Conservation (phyloP, 2,329 filamentous ascomycete genomes). For the Fusarium bactridioides region DNA sequence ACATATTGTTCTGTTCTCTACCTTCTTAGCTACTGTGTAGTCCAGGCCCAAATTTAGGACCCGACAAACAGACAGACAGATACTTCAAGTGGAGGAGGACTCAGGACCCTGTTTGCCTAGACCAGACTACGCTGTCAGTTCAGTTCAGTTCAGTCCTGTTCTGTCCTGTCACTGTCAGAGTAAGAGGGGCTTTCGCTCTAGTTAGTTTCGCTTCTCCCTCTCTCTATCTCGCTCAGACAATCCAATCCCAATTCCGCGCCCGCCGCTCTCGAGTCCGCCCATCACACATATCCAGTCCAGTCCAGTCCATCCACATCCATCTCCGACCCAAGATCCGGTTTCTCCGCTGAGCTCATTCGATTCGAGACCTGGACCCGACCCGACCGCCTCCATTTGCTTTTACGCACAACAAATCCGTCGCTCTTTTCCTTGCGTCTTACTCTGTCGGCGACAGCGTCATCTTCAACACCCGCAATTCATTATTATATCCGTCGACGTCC, state of each 20-base stretch:
- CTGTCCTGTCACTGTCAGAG: constrained; percentile 4
- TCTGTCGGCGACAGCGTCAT: constrained; percentile 6
- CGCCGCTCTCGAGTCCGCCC: constrained; percentile 39
- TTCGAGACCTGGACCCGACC: neutral
- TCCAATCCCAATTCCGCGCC: constrained; percentile 26
- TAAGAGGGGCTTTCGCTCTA: constrained; percentile 26
- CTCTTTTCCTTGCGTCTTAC: constrained; percentile 20
- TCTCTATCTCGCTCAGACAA: constrained; percentile 23
- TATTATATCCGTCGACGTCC: neutral
- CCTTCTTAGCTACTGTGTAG: neutral
- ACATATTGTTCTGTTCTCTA: neutral
- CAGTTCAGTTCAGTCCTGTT: neutral
- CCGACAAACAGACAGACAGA: neutral
- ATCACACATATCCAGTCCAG: constrained; percentile 2
- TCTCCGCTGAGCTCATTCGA: constrained; percentile 33
- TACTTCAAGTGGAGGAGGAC: constrained; percentile 3
- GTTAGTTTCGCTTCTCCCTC: neutral
- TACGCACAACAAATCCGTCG: constrained; percentile 20
- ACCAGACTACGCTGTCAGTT: neutral
- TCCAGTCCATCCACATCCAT: neutral
- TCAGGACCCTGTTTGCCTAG: constrained; percentile 1
- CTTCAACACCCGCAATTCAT: neutral
- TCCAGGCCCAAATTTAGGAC: neutral
- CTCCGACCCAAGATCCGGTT: constrained; percentile 31
- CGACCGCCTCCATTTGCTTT: constrained; percentile 26